Evolutionary conservation across 2,329 filamentous ascomycete genomes (phyloP), one percentile per base, ranked within the genome.

Genomic region (Xylariaceae sp.): DNA sequence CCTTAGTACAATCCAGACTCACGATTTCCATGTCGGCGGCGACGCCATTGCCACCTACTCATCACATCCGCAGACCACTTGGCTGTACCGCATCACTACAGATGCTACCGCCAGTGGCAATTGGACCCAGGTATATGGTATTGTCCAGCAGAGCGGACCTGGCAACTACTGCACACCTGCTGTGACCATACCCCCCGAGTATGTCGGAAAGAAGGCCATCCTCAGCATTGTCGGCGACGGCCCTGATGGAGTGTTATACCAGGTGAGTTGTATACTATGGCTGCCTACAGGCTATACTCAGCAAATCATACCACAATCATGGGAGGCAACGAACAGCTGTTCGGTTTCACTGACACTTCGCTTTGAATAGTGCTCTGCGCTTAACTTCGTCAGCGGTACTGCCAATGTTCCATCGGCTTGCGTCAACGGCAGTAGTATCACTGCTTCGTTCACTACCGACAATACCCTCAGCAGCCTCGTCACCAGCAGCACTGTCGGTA

Each of bases 31-130:
- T 64, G 79, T 85, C 53, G 81, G 72, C 60, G 82, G 82, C 60
- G 79, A 84, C 59, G 71, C 78, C 51, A 72, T 85, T 27, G 73
- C 75, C 54, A 64, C 80, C 43, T 70, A 68, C 6, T 73, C 77
- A 6, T 76, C 74, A 3, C 83, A 86, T 63, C 72, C 79, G 3
- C 74, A 81, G 65, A 72, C 74, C 59, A 81, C 73, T 49, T 85
- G 77, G 78, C 74, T 86, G 13, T 81, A 83, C 72, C 82, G 83
- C 57, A 80, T 77, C 58, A 85, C 81, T 10, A 72, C 78, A 16
- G 81, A 83, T 61, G 62, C 72, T 41, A 72, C 72, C 9, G 78
- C 74, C 36, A 63, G 66, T 37, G 70, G 72, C 16, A 78, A 78
- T 64, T 86, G 83, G 83, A 77, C 79, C 21, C 72, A 83, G 64